phyloP scores from a whole-genome alignment of 345 rosid genomes.

The Dipteronia dyeriana region DNA sequence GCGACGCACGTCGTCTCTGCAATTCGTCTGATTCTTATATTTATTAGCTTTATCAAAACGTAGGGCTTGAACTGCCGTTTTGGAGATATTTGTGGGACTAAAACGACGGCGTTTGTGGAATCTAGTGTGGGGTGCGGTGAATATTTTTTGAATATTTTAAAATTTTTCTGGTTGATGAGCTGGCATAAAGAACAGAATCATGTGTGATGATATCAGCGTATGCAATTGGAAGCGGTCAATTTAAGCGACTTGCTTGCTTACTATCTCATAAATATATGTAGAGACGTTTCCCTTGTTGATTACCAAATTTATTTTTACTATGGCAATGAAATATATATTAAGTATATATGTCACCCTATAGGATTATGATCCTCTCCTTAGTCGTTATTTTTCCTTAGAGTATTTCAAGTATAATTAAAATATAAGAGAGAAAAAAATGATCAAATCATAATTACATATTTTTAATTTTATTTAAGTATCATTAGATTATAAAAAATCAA shows the following conservation, averaged over 20 bases:
- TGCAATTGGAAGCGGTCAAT: not conserved
- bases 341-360: too few species aligned
- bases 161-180: too few species aligned
- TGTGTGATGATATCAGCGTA: constrained; percentile 7
- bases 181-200: not conserved
- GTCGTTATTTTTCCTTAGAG: too few species aligned
- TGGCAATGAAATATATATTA: too few species aligned
- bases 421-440: too few species aligned
- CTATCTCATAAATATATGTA: not conserved
- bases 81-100: not conserved
- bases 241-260: not conserved
- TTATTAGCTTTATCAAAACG: not conserved
- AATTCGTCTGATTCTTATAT: not conserved
- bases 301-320: too few species aligned
- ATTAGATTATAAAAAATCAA: too few species aligned
- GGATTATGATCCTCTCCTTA: too few species aligned
- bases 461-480: too few species aligned
- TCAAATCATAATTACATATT: too few species aligned
- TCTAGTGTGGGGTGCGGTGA: not conserved
- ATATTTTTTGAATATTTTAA: not conserved
- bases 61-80: not conserved
- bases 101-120: constrained; percentile 12
- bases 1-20: not conserved
- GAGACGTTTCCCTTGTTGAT: not conserved
- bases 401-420: too few species aligned